Evolutionary conservation across 176 grass and related monocot species (phyloP), one percentile per base, ranked within the genome.

Genomic region (Saccharum spontaneum): DNA sequence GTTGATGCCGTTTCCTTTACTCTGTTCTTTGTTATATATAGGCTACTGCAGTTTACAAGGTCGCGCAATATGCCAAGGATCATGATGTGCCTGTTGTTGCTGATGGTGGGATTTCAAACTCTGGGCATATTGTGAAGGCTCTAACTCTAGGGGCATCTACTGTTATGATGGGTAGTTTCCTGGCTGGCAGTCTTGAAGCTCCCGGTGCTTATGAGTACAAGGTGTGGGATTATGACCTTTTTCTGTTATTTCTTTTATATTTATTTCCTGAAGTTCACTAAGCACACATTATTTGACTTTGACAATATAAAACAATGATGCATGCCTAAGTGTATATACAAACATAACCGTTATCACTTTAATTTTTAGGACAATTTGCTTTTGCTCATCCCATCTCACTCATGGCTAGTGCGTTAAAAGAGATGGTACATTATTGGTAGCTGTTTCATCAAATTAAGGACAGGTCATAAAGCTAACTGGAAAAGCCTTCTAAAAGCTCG

Each of bases 51-150:
- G 97, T 99, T 23, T 96, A 96, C 45, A 99, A 92, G 75, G 97
- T 94, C 79, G 79, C 93, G 65, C 92, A 86, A 2, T 99, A 91
- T 83, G 97, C 97, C 73, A 96, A 92, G 20, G 88, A 95, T 84
- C 97, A 98, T 3, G 23, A 90, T 62, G 90, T 99, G 4, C 97
- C 93, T 2, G 82, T 99, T 66, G 96, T 96, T 82, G 93, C 93
- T 59, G 97, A 99, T 77, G 97, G 97, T 78, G 97, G 97, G 38
- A 98, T 98, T 82, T 95, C 97, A 76, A 92, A 89, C 79, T 99
- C 97, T 60, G 97, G 97, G n/a, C 97, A 96, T 89, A 94, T 99
- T 77, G 97, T 94, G 77, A 99, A 99, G 67, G 97, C 97, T 81
- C 79, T 99, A 61, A 55, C 85, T 0, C 90, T 99, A 0, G 97